Base-by-base conservation (phyloP, 148 eudicot species). In the Dianthus caryophyllus region DNA sequence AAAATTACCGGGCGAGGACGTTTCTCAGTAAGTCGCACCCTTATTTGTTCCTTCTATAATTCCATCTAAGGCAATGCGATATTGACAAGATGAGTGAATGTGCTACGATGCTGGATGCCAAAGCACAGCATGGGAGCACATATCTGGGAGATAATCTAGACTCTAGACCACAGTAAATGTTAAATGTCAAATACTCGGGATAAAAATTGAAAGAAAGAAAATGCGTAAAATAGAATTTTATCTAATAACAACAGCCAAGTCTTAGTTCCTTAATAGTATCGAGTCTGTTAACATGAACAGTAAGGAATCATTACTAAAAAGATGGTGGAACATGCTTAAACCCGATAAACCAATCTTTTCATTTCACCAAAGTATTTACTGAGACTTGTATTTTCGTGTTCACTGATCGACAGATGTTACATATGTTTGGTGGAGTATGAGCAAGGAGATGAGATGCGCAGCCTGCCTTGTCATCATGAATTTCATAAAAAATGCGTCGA, bases 391-490 rank as follows among this genome's bases (percentile, higher is more conserved):
- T 52, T 64, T 57, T 22, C 66, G 31, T 52, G 9, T 41, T 62
- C n/a, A 46, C 46, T 79, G 72, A 68, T 69, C 20, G 31, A 80
- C 90, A 94, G 98, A 75, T 94, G 98, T 76, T 90, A 94, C 71
- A 90, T 94, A 68, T 94, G 98, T 78, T 92, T 94, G 55, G 87
- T 94, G 80, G 98, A 90, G 85, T 94, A 94, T 10, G 97, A 94
- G 65, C 92, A 90, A 77, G 97, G 97, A 58, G 98, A 94, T 68
- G 73, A 67, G 21, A 66, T 90, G 77, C 81, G 98, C 48, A 71
- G 78, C 71, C 75, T 94, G 44, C 98, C 98, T 36, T 94, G 98
- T 79, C 90, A 84, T 72, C 98, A 94, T 66, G 97, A 94, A 64
- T 94, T 90, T 80, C 98, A 94, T 56, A 79, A 82, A 75, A 69